These are phyloP conservation scores for Vigna reflexopilosa DNA, from an alignment of 306 rosid species.

Conservation along the genomic window DNA sequence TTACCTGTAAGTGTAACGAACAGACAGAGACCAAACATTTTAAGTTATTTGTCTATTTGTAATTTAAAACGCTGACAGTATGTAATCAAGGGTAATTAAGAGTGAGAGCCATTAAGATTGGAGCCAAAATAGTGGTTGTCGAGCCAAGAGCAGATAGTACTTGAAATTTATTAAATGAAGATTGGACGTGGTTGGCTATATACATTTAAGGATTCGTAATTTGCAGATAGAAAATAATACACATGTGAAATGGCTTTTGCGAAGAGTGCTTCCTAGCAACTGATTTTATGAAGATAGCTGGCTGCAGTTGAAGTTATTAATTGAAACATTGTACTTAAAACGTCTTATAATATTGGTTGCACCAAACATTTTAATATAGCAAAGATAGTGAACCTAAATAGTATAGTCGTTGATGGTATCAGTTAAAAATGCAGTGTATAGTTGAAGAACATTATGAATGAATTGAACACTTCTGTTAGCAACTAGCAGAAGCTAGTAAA, in stretches of 20 bases:
- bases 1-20: not conserved
- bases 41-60: not conserved
- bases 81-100: slow-evolving; percentile 18
- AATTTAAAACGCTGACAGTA: slow-evolving; percentile 3
- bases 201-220: not conserved
- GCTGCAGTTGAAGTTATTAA: slow-evolving; percentile 2
- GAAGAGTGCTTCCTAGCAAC: slow-evolving; percentile 16
- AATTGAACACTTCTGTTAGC: slow-evolving; percentile 3
- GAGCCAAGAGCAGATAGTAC: slow-evolving; percentile 1
- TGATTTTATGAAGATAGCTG: slow-evolving; percentile 3
- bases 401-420: not conserved
- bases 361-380: slow-evolving; percentile 10
- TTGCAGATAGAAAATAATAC: not conserved
- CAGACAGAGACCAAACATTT: not conserved
- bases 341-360: slow-evolving; percentile 1
- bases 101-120: slow-evolving; percentile 8
- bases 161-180: not conserved
- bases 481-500: slow-evolving; percentile 32
- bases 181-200: not conserved
- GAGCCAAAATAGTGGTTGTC: not conserved
- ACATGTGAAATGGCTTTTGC: not conserved
- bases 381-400: slow-evolving; percentile 5
- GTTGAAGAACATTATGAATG: slow-evolving; percentile 19
- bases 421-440: slow-evolving; percentile 13
- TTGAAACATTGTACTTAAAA: slow-evolving; percentile 6